Base-by-base conservation (phyloP, 345 rosid genomes). In the Dimocarpus longan region DNA sequence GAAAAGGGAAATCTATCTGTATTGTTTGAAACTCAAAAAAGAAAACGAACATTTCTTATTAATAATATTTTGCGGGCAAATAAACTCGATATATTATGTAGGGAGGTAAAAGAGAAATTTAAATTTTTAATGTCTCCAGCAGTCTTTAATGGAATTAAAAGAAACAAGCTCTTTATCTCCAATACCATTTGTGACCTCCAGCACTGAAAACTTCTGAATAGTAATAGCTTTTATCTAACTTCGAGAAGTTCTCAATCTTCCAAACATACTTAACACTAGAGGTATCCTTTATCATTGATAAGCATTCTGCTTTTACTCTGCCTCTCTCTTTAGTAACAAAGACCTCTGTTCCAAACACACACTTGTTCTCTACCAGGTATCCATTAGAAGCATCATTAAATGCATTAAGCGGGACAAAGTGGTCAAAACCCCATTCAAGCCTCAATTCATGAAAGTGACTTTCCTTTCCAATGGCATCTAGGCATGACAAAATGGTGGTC, bases 301-400 rank as follows among this genome's bases (percentile, higher is more conserved):
- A 72, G 60, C 77, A 70, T 76, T 89, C 89, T 73, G 81, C 86
- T 65, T 64, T 82, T n/a, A 84, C 81, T 0, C 75, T 60, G 75
- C 79, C 76, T 46, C 66, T 80, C 82, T 86, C 92, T 79, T 70
- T 82, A 15, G 73, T 6, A 15, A 84, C 86, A 43, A 83, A 84
- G 5, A 89, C 85, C 70, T 89, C 90, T 8, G 74, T 89, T 21
- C 90, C 90, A 26, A 89, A 26, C 10, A 82, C 82, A 42, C 88
- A 86, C 4, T 80, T 48, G 75, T 86, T 88, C 0, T 84, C 82
- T 63, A 84, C 66, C 0, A 85, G 80, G 81, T 82, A 86, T 26
- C 88, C 92, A n/a, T 83, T 83, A 13, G 65, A 70, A 18, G 71
- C 71, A 56, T 84, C 84, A 0, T 39, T 71, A 52, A 89, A 83